Evolutionary conservation across 768 basidiomycete genomes (phyloP), one percentile per base, ranked within the genome.

Genomic region (Rhodotorula toruloides): DNA sequence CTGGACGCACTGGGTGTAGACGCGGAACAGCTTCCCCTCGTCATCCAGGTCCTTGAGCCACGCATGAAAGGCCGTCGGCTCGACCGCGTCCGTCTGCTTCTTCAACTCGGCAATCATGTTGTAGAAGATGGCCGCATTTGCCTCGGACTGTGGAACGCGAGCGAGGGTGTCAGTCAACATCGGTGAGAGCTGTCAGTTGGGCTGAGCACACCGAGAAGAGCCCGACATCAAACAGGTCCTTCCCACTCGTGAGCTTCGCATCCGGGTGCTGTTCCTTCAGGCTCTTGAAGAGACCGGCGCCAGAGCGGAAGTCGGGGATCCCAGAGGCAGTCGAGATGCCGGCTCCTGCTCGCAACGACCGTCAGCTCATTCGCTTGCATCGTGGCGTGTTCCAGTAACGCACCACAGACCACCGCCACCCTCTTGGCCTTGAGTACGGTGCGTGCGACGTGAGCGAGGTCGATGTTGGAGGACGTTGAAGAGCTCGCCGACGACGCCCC

Each of bases 71-170:
- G 85, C 80, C 7, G 91, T 92, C 13, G 91, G 91, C 65, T 82
- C 74, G 22, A 90, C 89, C 7, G 82, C 80, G 59, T 84, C 80
- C 1, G 91, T 87, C 32, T 91, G 80, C 67, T 83, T 82, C 40
- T 88, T 87, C 13, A 94, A 81, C 61, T 84, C 85, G 43, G 88
- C 89, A 69, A 93, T 90, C 90, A 91, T 91, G 76, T 88, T 88
- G 77, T 86, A 90, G 77, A 88, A 93, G 39, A 87, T 79, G 34
- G 85, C 82, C 11, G 88, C 90, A 31, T 83, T 88, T 70, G 83
- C 82, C 76, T 86, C 89, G 57, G 84, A 86, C 88, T 88, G 77
- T 47, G 29, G 29, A 59, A 40, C 9, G 44, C 54, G 42, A n/a
- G 37, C 17, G 0, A 34, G 14, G 2, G 21, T 11, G 56, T 47